Percentiles rank a stretch among this genome's conserved stretches.
Conservation (phyloP, 1,139 yeast species). For the Lodderomyces oxycetoniae region DNA sequence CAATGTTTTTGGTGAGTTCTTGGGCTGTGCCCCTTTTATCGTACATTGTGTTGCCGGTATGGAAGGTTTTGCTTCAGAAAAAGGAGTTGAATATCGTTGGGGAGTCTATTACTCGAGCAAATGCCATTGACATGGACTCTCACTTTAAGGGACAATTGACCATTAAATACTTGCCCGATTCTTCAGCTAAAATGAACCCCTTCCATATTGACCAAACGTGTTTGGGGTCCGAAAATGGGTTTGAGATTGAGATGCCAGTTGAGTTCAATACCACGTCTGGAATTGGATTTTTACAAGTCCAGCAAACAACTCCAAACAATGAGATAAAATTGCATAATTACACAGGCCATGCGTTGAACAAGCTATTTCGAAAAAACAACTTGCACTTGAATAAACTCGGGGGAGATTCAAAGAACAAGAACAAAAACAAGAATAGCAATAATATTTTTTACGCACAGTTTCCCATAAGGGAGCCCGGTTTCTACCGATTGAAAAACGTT, state of each 20-base stretch:
- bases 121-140: constrained; percentile 55
- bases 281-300: constrained; percentile 63
- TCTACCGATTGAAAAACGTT: constrained; percentile 63
- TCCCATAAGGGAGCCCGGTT: constrained; percentile 67
- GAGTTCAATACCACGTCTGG: constrained; percentile 77
- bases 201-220: constrained; percentile 57
- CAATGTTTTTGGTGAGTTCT: constrained; percentile 42
- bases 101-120: constrained; percentile 36
- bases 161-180: constrained; percentile 85
- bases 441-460: constrained; percentile 46
- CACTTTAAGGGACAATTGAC: constrained; percentile 85
- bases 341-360: constrained; percentile 51
- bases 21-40: constrained; percentile 33
- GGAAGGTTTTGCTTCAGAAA: constrained; percentile 43
- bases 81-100: constrained; percentile 73
- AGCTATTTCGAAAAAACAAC: constrained; percentile 39
- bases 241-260: constrained; percentile 54
- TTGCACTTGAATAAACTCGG: constrained; percentile 26
- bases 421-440: constrained; percentile 18
- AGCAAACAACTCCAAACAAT: constrained; percentile 55
- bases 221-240: constrained; percentile 32
- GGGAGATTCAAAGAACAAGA: constrained; percentile 17
- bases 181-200: constrained; percentile 82
- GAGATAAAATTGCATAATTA: constrained; percentile 47
- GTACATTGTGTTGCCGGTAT: constrained; percentile 33